These are phyloP conservation scores for Geranium rotundifolium DNA, from an alignment of 345 rosid species.

Conservation along the genomic window DNA sequence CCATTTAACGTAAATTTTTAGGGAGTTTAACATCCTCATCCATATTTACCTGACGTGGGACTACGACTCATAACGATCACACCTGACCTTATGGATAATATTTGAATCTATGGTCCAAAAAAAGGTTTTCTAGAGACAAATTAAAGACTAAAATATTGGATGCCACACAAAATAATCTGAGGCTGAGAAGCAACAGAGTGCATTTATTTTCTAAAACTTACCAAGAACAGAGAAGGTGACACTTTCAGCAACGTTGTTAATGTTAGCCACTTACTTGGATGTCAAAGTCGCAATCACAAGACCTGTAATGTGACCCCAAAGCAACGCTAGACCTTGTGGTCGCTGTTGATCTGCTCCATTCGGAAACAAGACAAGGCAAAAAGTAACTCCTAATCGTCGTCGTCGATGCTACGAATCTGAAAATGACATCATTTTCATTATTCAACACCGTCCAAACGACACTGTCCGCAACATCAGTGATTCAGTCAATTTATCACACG, in stretches of 20 bases:
- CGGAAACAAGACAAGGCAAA: not conserved
- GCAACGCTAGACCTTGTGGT: not conserved
- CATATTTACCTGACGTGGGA: too few species aligned
- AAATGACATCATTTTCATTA: not conserved
- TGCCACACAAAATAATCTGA: not conserved
- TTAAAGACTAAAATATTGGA: not conserved
- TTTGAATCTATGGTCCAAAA: not conserved
- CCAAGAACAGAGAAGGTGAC: too few species aligned
- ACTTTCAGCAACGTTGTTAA: not conserved
- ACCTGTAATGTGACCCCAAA: not conserved
- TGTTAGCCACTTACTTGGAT: not conserved
- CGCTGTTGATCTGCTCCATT: not conserved
- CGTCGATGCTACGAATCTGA: not conserved
- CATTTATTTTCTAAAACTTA: not conserved
- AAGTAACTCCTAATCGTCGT: not conserved
- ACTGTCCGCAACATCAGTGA: not conserved
- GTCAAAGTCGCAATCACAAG: not conserved
- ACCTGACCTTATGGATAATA: too few species aligned
- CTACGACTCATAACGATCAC: too few species aligned
- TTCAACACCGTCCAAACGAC: not conserved
- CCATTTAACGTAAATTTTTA: too few species aligned
- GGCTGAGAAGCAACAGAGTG: not conserved
- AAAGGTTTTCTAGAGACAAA: not conserved
- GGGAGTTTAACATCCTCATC: too few species aligned
- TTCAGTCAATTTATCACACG: not conserved